Conservation (phyloP, 2,329 filamentous ascomycete species). For the Arthrobotrys entomopaga region DNA sequence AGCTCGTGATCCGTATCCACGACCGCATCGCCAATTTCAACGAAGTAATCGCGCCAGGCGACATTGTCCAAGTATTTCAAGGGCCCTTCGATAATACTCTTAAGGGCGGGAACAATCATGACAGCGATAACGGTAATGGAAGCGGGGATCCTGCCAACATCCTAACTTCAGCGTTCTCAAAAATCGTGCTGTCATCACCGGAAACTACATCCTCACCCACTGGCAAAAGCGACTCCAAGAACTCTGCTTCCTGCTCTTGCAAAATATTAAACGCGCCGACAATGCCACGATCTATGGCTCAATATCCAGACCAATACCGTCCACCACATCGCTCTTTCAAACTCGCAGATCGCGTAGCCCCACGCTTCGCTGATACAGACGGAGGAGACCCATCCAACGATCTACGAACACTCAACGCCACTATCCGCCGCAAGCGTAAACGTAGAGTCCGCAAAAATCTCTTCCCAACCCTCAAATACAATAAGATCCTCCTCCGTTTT, state of each 20-base stretch:
- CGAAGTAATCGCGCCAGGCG: slow-evolving; percentile 5
- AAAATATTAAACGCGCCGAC: background rate
- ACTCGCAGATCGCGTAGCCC: background rate
- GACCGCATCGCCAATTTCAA: background rate
- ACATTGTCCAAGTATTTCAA: slow-evolving; percentile 24
- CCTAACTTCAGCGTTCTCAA: background rate
- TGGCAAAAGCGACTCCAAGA: background rate
- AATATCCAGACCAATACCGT: background rate
- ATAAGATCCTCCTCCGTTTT: slow-evolving; percentile 27
- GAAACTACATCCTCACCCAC: background rate
- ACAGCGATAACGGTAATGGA: background rate
- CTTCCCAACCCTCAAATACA: background rate
- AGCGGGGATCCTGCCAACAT: background rate
- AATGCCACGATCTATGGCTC: background rate
- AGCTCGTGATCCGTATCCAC: slow-evolving; percentile 14
- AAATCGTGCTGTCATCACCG: background rate
- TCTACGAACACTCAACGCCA: background rate
- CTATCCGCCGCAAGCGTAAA: background rate
- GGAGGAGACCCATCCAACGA: background rate
- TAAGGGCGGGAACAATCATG: too few species aligned
- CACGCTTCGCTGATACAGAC: background rate
- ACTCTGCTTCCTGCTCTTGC: background rate
- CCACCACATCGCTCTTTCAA: background rate
- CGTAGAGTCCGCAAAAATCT: background rate
- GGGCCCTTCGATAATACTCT: too few species aligned